phyloP scores from a whole-genome alignment of 306 rosid genomes.

The Citrullus mucosospermus region DNA sequence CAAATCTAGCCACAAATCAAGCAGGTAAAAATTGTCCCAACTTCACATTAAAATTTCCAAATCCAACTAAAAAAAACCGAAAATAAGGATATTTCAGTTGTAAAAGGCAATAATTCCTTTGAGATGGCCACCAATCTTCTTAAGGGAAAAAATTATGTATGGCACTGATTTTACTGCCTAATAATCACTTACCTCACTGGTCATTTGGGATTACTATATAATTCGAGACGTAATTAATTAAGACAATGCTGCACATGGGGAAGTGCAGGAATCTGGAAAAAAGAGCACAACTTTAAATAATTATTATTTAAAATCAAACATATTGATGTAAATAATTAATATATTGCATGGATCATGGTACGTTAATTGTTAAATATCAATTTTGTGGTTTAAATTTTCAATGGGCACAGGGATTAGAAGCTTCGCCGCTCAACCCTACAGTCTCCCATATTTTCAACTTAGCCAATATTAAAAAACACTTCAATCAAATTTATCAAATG shows the following conservation, averaged over 20 bases:
- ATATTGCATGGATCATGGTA: background rate
- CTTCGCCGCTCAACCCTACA: constrained; percentile 1
- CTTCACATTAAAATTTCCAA: too few species aligned
- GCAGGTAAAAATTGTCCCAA: too few species aligned
- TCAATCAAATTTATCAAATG: too few species aligned
- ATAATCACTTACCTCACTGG: too few species aligned
- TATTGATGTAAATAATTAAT: background rate
- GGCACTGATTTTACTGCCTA: too few species aligned
- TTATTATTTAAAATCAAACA: background rate
- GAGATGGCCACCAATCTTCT: too few species aligned
- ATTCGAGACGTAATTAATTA: background rate
- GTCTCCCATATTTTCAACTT: background rate
- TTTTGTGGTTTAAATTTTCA: background rate
- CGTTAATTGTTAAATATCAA: background rate
- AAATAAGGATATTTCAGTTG: too few species aligned
- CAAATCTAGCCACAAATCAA: too few species aligned
- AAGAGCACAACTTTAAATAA: background rate
- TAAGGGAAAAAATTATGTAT: too few species aligned
- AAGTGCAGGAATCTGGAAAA: background rate
- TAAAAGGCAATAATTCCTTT: too few species aligned
- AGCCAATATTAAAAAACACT: too few species aligned
- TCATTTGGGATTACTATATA: background rate
- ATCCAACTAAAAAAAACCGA: too few species aligned
- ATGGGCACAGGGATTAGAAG: constrained; percentile 3
- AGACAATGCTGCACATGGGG: constrained; percentile 4